These are phyloP conservation scores for Pseudogymnoascus sp. DNA, from an alignment of 2,329 filamentous ascomycete species.

Conservation along the genomic window DNA sequence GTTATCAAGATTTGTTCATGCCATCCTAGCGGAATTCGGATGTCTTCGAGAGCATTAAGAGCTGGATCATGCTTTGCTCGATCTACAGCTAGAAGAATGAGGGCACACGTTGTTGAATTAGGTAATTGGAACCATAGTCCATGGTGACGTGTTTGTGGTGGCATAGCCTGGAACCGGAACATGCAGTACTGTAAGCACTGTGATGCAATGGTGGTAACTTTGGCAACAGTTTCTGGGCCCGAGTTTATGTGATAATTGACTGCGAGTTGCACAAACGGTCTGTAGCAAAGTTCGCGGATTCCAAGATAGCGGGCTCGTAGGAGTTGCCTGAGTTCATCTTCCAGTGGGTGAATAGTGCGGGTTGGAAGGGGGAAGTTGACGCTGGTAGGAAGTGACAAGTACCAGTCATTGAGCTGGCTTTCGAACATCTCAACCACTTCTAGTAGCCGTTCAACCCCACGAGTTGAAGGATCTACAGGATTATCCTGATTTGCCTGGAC, in stretches of 20 bases:
- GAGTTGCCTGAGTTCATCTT: background rate
- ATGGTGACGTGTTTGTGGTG: background rate
- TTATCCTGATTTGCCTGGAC: background rate
- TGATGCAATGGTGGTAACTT: background rate
- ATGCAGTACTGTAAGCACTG: background rate
- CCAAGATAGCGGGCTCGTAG: background rate
- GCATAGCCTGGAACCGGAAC: background rate
- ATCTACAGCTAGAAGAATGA: background rate
- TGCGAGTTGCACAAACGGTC: background rate
- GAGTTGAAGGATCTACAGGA: background rate
- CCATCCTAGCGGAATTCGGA: background rate
- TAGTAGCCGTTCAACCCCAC: background rate
- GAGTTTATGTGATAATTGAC: too few relatives aligned
- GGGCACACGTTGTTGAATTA: background rate
- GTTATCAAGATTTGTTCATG: background rate
- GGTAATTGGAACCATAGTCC: background rate
- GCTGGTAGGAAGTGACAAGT: background rate
- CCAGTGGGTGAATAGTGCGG: background rate
- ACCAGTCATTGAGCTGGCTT: background rate
- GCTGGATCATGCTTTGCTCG: background rate
- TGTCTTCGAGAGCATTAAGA: background rate
- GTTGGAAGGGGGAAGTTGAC: background rate
- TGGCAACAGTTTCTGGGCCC: too few relatives aligned
- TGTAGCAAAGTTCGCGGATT: background rate
- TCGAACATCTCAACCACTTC: background rate